Conservation (phyloP, 2,329 filamentous ascomycete species). For the Dothideomycetes sp. region DNA sequence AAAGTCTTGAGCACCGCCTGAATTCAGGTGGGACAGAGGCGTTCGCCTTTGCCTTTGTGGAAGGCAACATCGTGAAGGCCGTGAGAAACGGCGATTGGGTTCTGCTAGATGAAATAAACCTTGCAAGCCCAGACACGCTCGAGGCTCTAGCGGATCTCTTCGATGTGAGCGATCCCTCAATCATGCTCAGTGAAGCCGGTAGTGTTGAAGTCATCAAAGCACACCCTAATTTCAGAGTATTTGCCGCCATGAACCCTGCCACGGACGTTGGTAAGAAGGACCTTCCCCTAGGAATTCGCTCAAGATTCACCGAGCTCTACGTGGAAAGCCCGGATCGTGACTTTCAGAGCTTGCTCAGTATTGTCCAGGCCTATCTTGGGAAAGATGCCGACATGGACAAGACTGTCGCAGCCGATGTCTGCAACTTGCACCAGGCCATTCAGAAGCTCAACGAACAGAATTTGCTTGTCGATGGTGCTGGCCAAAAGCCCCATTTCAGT, state of each 20-base stretch:
- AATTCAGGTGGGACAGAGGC: slow-evolving; percentile 53
- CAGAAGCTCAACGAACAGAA: slow-evolving; percentile 74
- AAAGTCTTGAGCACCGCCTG: slow-evolving; percentile 71
- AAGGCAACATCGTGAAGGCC: slow-evolving; percentile 94
- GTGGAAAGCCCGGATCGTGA: slow-evolving; percentile 84
- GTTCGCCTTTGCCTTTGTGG: slow-evolving; percentile 91
- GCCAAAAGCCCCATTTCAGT: slow-evolving; percentile 94
- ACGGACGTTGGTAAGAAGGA: slow-evolving; percentile 96
- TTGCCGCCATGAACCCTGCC: slow-evolving; percentile 97
- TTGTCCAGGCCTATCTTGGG: slow-evolving; percentile 81
- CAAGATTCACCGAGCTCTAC: slow-evolving; percentile 91
- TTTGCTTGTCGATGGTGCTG: slow-evolving; percentile 82
- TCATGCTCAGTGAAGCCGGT: slow-evolving; percentile 85
- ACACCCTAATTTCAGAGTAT: slow-evolving; percentile 88
- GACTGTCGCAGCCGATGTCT: slow-evolving; percentile 67
- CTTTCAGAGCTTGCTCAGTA: slow-evolving; percentile 71
- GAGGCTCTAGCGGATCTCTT: slow-evolving; percentile 89
- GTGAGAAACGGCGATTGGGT: slow-evolving; percentile 95
- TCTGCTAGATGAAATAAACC: slow-evolving; percentile 90
- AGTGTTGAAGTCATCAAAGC: slow-evolving; percentile 83
- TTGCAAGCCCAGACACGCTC: slow-evolving; percentile 87
- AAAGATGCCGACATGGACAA: slow-evolving; percentile 57
- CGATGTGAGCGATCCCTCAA: slow-evolving; percentile 62
- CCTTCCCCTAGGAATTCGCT: slow-evolving; percentile 75
- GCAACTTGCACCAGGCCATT: slow-evolving; percentile 76